Evolutionary conservation across 1,139 yeast species (phyloP), one percentile per base, ranked within the genome.

Genomic region (Geotrichum klebahnii): DNA sequence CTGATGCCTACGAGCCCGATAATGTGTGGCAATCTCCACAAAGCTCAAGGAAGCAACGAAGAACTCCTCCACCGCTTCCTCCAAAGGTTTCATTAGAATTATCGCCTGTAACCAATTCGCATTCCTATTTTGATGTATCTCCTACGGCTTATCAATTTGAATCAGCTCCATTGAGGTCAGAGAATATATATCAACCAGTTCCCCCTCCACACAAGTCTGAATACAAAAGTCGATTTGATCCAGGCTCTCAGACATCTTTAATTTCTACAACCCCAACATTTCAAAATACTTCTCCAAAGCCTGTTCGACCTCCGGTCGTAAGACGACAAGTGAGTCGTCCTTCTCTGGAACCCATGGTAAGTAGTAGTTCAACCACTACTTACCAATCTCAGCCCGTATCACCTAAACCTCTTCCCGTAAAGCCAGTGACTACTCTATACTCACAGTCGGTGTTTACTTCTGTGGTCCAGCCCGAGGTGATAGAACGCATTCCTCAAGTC

Each of bases 311-410:
- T 3, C 37, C 48, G 12, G 51, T 44, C 2, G 20, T 48, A 22
- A 31, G 51, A 32, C 37, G 51, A 14, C 41, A 44, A 28, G 51
- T 48, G 8, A 48, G 51, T 20, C 41, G 41, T 4, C 48, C 51
- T 14, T 10, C 36, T 5, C 9, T 31, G 14, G 40, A 26, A 10
- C 9, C 36, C 3, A 22, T 14, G 1, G 9, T 12, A 5, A 2
- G 2, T 17, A 17, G 10, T 17, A 6, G 6, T 8, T 26, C n/a
- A n/a, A n/a, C n/a, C n/a, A n/a, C 29, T 26, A 26, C 6, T 26
- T 10, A 26, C 6, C 34, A 20, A 33, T 2, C 42, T 4, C 31
- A 29, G 28, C 42, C 23, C 17, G 19, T 16, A n/a, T 16, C n/a
- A 3, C 22, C 37, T 5, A 26, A 5, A 16, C 24, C 46, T 3